phyloP scores from a whole-genome alignment of 2,329 filamentous ascomycete species.

The Fusarium ramigenum region DNA sequence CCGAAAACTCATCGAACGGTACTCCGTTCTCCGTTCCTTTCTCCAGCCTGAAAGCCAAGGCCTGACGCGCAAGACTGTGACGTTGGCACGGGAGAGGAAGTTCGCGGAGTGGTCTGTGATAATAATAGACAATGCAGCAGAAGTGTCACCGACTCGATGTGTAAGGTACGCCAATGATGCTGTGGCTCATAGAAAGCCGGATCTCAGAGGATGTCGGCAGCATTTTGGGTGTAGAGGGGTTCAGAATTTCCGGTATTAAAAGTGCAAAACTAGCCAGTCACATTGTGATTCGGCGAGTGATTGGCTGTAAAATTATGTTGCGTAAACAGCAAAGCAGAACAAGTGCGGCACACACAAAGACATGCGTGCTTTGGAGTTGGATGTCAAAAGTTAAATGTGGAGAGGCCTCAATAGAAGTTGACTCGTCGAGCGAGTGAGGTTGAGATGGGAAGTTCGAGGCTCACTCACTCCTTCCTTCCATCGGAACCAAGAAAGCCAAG shows the following conservation, averaged over 20 bases:
- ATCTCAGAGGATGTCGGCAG: background rate
- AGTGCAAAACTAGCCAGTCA: slow-evolving; percentile 5
- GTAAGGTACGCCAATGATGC: slow-evolving; percentile 27
- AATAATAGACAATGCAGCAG: slow-evolving; percentile 16
- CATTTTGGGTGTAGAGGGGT: slow-evolving; percentile 7
- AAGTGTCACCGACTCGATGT: background rate
- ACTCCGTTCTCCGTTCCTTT: slow-evolving; percentile 4
- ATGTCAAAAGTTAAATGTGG: slow-evolving; percentile 10
- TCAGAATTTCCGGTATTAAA: slow-evolving; percentile 12
- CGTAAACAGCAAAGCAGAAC: background rate
- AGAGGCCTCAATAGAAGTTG: slow-evolving; percentile 1
- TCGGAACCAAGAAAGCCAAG: slow-evolving; percentile 2
- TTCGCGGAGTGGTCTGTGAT: slow-evolving; percentile 1
- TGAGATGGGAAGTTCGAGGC: slow-evolving; percentile 8
- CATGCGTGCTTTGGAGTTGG: background rate
- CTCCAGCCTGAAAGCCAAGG: slow-evolving; percentile 24
- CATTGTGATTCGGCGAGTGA: background rate
- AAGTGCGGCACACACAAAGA: slow-evolving; percentile 9
- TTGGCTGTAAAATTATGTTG: background rate
- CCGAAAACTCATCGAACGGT: slow-evolving; percentile 7
- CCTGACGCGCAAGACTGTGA: slow-evolving; percentile 23
- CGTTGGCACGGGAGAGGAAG: slow-evolving; percentile 4
- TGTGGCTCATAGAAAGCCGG: slow-evolving; percentile 20
- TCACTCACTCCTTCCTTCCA: slow-evolving; percentile 3
- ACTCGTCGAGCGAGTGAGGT: slow-evolving; percentile 1